phyloP scores from a whole-genome alignment of 805 yeast species.

The Kregervanrija pseudodelftensis region DNA sequence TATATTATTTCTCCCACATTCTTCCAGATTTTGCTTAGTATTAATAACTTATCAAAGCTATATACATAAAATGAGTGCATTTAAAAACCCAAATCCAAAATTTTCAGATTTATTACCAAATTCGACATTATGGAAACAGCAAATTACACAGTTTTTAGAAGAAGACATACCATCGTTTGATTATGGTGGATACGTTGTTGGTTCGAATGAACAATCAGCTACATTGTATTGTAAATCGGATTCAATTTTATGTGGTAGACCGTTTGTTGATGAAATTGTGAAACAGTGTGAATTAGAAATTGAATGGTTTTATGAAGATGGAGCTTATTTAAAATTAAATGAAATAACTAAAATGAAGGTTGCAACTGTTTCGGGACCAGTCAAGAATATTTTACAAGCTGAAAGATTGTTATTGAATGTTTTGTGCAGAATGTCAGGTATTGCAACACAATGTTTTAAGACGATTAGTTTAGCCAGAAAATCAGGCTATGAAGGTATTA shows the following conservation, averaged over 20 bases:
- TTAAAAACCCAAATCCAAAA: constrained; percentile 26
- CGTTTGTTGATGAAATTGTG: constrained; percentile 83
- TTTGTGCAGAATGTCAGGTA: constrained; percentile 77
- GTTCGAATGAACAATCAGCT: constrained; percentile 62
- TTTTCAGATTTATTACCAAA: constrained; percentile 58
- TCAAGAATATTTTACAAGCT: constrained; percentile 68
- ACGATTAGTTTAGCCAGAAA: constrained; percentile 56
- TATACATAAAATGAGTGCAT: constrained; percentile 5
- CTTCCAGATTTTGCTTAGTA: background rate
- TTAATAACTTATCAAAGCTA: background rate
- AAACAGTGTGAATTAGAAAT: constrained; percentile 63
- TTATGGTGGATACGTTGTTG: constrained; percentile 94
- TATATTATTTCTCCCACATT: background rate
- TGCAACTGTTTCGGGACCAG: constrained; percentile 76
- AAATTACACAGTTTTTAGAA: constrained; percentile 64
- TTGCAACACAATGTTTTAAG: constrained; percentile 66
- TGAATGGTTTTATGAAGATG: constrained; percentile 73
- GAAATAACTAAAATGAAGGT: constrained; percentile 49
- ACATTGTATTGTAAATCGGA: constrained; percentile 72
- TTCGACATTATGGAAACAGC: constrained; percentile 75
- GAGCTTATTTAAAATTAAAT: constrained; percentile 44
- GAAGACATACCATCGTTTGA: constrained; percentile 95
- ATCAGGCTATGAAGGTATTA: constrained; percentile 69
- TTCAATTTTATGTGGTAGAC: constrained; percentile 79
- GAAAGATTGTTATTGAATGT: constrained; percentile 84